These are phyloP conservation scores for Pythium folliculosum DNA, from an alignment of 352 stramenopile species.

Conservation along the genomic window DNA sequence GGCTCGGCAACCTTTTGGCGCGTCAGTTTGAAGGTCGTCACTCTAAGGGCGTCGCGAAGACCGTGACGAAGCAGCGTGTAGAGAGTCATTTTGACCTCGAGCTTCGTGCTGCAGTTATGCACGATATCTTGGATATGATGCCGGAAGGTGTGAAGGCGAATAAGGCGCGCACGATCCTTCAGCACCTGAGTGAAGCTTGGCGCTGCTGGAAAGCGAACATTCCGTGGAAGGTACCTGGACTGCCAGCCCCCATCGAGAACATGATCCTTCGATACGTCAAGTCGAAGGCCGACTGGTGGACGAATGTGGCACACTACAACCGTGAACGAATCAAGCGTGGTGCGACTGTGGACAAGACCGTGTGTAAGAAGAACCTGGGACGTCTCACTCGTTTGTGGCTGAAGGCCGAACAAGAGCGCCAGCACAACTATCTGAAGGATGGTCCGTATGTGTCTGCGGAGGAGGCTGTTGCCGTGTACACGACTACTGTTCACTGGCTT, in stretches of 20 bases:
- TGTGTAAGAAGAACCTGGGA: constrained; percentile 99
- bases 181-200: constrained; percentile 99
- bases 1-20: constrained; percentile 98
- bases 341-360: constrained; percentile 99
- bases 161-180: constrained; percentile 98
- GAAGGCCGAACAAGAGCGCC: constrained; percentile 99
- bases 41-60: constrained; percentile 98
- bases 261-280: constrained; percentile 99
- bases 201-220: constrained; percentile 99
- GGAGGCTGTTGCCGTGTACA: constrained; percentile 99
- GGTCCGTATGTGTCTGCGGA: constrained; percentile 98
- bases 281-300: constrained; percentile 98
- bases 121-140: constrained; percentile 99
- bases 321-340: constrained; percentile 99
- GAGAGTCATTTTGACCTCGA: constrained; percentile 99
- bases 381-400: constrained; percentile 98
- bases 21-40: constrained; percentile 99
- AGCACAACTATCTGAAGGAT: constrained; percentile 99
- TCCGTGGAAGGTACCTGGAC: constrained; percentile 99
- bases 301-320: constrained; percentile 99
- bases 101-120: constrained; percentile 98
- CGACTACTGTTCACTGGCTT: constrained; percentile 99
- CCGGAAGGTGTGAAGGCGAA: constrained; percentile 99
- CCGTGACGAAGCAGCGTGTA: constrained; percentile 99
- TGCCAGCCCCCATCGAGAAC: constrained; percentile 99